Conservation (phyloP, 228 moss, liverwort and hornwort genomes). For the Sphagnum magellanicum region DNA sequence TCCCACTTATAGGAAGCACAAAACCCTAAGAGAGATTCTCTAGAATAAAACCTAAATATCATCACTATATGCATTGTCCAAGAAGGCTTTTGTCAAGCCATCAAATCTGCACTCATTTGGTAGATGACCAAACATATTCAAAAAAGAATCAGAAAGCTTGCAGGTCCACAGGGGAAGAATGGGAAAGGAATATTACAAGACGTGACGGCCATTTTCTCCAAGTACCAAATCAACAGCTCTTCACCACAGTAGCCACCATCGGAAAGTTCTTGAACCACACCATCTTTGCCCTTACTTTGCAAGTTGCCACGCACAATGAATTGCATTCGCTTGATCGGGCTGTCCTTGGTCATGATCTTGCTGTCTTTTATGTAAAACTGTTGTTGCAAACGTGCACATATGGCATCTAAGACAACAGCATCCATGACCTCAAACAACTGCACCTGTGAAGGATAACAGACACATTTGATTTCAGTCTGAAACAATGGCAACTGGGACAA, state of each 20-base stretch:
- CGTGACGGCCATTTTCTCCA: constrained; percentile 39
- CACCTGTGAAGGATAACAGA: constrained; percentile 25
- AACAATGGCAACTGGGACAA: neutral
- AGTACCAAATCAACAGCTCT: constrained; percentile 68
- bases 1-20: no score
- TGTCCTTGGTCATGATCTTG: constrained; percentile 46
- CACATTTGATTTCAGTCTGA: neutral
- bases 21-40: neutral
- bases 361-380: constrained; percentile 51
- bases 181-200: neutral
- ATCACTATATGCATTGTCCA: neutral
- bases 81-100: neutral
- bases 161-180: neutral
- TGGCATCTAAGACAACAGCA: constrained; percentile 49
- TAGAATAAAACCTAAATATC: neutral
- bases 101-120: neutral
- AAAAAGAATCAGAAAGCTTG: neutral
- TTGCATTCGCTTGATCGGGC: constrained; percentile 67
- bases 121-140: neutral
- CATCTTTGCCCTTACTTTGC: constrained; percentile 43
- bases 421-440: constrained; percentile 58
- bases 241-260: constrained; percentile 72
- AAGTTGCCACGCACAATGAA: constrained; percentile 70
- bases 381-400: constrained; percentile 68
- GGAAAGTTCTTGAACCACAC: constrained; percentile 14